Base-by-base conservation (phyloP, 139 green algal genomes). In the Gonium pectorale region DNA sequence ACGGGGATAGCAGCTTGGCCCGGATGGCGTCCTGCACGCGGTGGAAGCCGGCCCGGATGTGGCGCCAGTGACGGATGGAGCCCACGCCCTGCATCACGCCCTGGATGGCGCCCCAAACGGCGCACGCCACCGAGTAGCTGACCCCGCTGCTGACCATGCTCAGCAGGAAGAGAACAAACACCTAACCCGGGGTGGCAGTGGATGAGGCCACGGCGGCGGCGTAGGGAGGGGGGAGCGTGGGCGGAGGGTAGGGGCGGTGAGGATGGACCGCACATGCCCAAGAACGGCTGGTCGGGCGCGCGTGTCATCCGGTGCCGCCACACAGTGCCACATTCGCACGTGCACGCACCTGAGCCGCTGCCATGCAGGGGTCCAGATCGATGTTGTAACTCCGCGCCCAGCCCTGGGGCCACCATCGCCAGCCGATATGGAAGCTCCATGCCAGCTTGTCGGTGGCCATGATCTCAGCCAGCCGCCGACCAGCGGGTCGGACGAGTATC, bases 1-100 rank as follows among this genome's bases (percentile, higher is more conserved):
- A 59, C 56, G 56, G 1, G 5, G 13, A 29, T 29, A 83, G 41
- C 59, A 83, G 75, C 75, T 83, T 83, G 6, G 29, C 17, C 17
- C 60, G 75, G 59, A 83, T 72, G 24, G 37, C 46, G 0, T 6
- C 19, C 60, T 83, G 75, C 40, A 83, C n/a, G n/a, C 59, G 41
- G 56, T 83, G 75, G 60, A 83, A 83, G 40, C 75, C 75, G 5
- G 60, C 40, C 0, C 75, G 40, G 59, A 83, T 83, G 75, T 83
- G 75, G 29, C 22, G 7, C 75, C 75, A 83, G 60, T 60, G 40
- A 41, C 75, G 75, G 41, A 83, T 67, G 59, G 75, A 49, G 29
- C 75, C 75, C 0, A 83, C 4, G 41, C 59, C 60, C 60, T 83
- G 75, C 15, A 6, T 13, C n/a, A 71, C 60, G 29, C 75, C 75